Evolutionary conservation across 164 flowering plant genomes (phyloP).

Genomic region (Kalanchoe fedtschenkoi): DNA sequence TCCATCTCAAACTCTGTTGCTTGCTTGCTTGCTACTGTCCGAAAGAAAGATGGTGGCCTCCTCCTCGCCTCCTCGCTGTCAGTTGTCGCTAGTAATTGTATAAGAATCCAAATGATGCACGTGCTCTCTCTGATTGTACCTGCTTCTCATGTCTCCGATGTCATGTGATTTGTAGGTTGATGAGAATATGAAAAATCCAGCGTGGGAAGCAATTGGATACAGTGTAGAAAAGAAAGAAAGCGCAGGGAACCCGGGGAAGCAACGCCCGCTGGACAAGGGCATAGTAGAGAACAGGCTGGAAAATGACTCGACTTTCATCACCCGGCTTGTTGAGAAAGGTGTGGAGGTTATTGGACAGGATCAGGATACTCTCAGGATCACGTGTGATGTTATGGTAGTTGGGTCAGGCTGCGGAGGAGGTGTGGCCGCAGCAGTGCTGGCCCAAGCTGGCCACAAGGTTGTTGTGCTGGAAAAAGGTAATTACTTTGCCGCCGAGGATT

Average conservation of each 20-base stretch:
- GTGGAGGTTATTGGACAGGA: background rate
- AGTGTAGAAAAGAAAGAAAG: slow-evolving; percentile 21
- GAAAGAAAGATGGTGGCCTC: too few species aligned
- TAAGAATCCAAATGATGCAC: background rate
- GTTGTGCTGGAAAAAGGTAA: slow-evolving; percentile 57
- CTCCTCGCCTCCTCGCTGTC: too few species aligned
- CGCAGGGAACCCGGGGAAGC: slow-evolving; percentile 10
- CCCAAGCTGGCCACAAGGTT: slow-evolving; percentile 45
- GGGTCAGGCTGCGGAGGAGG: slow-evolving; percentile 87
- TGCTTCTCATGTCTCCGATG: background rate
- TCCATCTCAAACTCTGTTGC: too few species aligned
- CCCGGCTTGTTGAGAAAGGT: slow-evolving; percentile 28
- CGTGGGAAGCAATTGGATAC: slow-evolving; percentile 61
- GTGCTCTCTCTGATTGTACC: background rate
- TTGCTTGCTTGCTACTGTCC: too few species aligned
- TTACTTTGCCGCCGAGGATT: slow-evolving; percentile 41
- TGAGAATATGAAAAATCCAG: slow-evolving; percentile 39
- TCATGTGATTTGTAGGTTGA: slow-evolving; percentile 21
- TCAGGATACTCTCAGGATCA: slow-evolving; percentile 19
- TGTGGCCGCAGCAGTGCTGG: slow-evolving; percentile 63
- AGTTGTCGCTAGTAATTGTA: background rate
- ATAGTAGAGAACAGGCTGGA: slow-evolving; percentile 28
- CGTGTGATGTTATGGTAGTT: slow-evolving; percentile 57
- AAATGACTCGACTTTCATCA: slow-evolving; percentile 31
- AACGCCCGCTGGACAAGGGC: slow-evolving; percentile 46